Evolutionary conservation across 2,329 filamentous ascomycete genomes (phyloP).

Genomic region (Daldinia sp.): DNA sequence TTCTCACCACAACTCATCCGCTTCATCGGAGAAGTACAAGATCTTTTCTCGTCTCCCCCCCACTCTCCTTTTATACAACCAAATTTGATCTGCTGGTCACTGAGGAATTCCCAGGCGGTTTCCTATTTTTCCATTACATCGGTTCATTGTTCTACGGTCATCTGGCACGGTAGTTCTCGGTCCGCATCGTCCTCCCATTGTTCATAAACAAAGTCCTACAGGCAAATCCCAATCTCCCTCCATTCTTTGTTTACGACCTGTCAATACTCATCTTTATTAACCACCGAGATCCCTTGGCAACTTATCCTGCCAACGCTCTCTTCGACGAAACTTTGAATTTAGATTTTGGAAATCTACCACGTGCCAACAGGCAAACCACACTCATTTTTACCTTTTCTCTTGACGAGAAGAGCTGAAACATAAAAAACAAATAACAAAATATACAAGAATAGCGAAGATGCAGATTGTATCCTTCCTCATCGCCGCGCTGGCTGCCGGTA

Average conservation of each 20-base stretch:
- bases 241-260: slow-evolving; percentile 32
- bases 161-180: slow-evolving; percentile 34
- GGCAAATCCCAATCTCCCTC: slow-evolving; percentile 13
- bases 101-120: slow-evolving; percentile 44
- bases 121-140: slow-evolving; percentile 39
- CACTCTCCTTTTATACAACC: slow-evolving; percentile 27
- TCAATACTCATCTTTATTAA: slow-evolving; percentile 28
- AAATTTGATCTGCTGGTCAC: slow-evolving; percentile 35
- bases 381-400: slow-evolving; percentile 31
- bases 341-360: slow-evolving; percentile 32
- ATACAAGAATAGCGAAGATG: slow-evolving; percentile 55
- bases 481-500: slow-evolving; percentile 58
- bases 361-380: slow-evolving; percentile 37
- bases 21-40: slow-evolving; percentile 30
- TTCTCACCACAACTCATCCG: slow-evolving; percentile 27
- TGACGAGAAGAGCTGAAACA: slow-evolving; percentile 37
- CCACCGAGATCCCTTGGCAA: slow-evolving; percentile 26
- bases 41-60: slow-evolving; percentile 38
- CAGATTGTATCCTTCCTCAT: slow-evolving; percentile 54
- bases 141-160: slow-evolving; percentile 40
- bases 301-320: slow-evolving; percentile 11
- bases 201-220: slow-evolving; percentile 36
- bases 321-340: slow-evolving; percentile 14
- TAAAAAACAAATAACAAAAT: slow-evolving; percentile 21
- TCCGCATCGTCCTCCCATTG: slow-evolving; percentile 24